Evolutionary conservation across 1,139 yeast genomes (phyloP), one percentile per base, ranked within the genome.

Genomic region (Candida smagusa): DNA sequence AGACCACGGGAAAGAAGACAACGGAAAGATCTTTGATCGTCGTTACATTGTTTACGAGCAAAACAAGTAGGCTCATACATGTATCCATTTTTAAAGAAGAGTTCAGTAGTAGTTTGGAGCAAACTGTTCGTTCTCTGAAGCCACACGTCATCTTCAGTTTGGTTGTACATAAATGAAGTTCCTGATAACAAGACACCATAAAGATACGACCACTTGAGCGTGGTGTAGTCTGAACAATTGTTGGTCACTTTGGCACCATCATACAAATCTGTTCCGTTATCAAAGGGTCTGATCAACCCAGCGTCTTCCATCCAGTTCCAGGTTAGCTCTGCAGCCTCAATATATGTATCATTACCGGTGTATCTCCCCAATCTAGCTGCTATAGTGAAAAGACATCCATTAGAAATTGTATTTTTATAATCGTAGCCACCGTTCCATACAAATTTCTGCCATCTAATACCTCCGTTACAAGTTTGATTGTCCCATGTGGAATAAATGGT

Each of bases 381-480:
- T 35, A 84, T 56, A 50, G 80, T 79, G 70, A 85, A 84, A 39
- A 85, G 61, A 49, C 84, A 80, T 6, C 86, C 90, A 54, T 83
- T 84, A 9, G 88, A 74, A 43, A 84, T 81, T 24, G 87, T 68
- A 57, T 85, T 84, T 56, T 84, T 84, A 61, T 85, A 84, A 52
- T 75, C 73, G 55, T 81, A 84, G 34, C 94, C 92, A 3, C 79
- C 61, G 54, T 79, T 80, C 79, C 82, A 78, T 31, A 77, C 68
- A 61, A 78, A 81, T 45, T 83, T 84, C 65, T 85, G 94, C 94
- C 94, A 84, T 59, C 92, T 70, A 40, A 85, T 61, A 1, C 51
- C 47, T 7, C 47, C 47, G n/a, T 34, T 34, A 31, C 47, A 44
- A n/a, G 27, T 33, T 2, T 8, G 22, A 3, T 22, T 30, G 31